Percentiles rank a stretch among this genome's conserved stretches.
phyloP scores from a whole-genome alignment of 2,329 filamentous ascomycete species.

The Fusarium caatingaense region DNA sequence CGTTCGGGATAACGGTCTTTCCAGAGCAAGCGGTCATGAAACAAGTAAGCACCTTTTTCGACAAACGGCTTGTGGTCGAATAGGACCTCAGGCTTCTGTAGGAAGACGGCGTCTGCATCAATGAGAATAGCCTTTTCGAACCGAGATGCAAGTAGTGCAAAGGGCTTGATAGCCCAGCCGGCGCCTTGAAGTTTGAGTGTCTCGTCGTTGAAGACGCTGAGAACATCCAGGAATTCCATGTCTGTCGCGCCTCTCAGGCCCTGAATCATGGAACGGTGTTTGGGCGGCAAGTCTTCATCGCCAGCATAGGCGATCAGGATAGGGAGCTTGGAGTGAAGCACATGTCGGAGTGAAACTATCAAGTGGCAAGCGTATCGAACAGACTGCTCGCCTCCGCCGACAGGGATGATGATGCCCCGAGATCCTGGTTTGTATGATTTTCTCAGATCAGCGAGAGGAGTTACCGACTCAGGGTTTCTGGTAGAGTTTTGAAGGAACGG shows the following conservation, averaged over 20 bases:
- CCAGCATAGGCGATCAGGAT: conserved; percentile 53
- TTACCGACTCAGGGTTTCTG: conserved; percentile 1
- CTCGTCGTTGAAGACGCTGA: conserved; percentile 48
- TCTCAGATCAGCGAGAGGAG: conserved; percentile 45
- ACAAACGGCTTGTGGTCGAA: conserved; percentile 47
- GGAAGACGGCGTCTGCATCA: conserved; percentile 54
- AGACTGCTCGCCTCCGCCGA: conserved; percentile 38
- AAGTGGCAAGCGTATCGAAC: conserved; percentile 51
- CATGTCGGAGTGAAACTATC: conserved; percentile 46
- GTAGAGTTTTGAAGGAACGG: conserved; percentile 38
- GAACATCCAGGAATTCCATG: conserved; percentile 49
- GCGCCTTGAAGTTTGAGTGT: conserved; percentile 46
- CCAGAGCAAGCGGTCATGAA: conserved; percentile 55
- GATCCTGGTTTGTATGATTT: conserved; percentile 18
- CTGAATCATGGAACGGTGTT: conserved; percentile 39
- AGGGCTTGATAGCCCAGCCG: conserved; percentile 55
- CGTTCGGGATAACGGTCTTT: conserved; percentile 46
- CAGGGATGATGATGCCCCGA: conserved; percentile 50
- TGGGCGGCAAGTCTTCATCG: conserved; percentile 46
- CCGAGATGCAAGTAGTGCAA: conserved; percentile 51
- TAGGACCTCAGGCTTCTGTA: conserved; percentile 51
- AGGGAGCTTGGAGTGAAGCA: conserved; percentile 46
- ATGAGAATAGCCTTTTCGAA: conserved; percentile 54
- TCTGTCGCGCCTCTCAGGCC: conserved; percentile 17
- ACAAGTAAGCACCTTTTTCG: conserved; percentile 52